phyloP scores from a whole-genome alignment of 2,329 filamentous ascomycete species.

The Aspergillus persii region DNA sequence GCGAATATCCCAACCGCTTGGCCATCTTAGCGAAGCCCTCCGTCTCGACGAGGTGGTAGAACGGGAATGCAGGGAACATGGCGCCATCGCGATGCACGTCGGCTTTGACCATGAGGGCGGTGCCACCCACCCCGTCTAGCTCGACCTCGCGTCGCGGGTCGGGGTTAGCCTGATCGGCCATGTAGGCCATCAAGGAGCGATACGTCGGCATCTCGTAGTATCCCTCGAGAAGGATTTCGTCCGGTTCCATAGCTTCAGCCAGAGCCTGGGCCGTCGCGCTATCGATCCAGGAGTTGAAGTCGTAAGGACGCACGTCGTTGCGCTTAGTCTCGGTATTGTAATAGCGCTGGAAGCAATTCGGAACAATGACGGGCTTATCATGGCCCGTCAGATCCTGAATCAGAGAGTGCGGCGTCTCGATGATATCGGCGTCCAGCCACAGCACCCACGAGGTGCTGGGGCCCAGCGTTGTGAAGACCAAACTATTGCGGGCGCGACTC shows the following conservation, averaged over 20 bases:
- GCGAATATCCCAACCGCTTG: conserved; percentile 77
- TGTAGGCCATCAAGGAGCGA: conserved; percentile 83
- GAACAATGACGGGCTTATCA: conserved; percentile 86
- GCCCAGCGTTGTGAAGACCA: conserved; percentile 92
- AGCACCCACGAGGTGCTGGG: conserved; percentile 92
- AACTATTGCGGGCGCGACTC: conserved; percentile 88
- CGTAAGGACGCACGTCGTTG: conserved; percentile 78
- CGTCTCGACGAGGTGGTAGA: conserved; percentile 96
- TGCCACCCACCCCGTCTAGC: conserved; percentile 91
- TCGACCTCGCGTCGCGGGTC: conserved; percentile 65
- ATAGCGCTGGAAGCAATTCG: conserved; percentile 93
- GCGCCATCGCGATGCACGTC: conserved; percentile 96
- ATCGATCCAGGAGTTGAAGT: conserved; percentile 98
- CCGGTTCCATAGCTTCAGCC: conserved; percentile 75
- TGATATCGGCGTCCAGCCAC: conserved; percentile 89
- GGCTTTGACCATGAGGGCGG: conserved; percentile 88
- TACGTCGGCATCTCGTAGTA: conserved; percentile 93
- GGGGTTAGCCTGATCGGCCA: conserved; percentile 56
- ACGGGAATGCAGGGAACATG: conserved; percentile 96
- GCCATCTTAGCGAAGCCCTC: conserved; percentile 99
- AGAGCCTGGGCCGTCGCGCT: conserved; percentile 75
- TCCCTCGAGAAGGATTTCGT: conserved; percentile 91
- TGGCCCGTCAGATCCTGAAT: conserved; percentile 89
- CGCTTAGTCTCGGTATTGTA: conserved; percentile 69
- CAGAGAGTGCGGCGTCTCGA: conserved; percentile 79